Percentiles rank a stretch among this genome's conserved stretches.
Evolutionary conservation across 2,329 filamentous ascomycete genomes (phyloP).

Genomic region (Trichoderma polysporum): DNA sequence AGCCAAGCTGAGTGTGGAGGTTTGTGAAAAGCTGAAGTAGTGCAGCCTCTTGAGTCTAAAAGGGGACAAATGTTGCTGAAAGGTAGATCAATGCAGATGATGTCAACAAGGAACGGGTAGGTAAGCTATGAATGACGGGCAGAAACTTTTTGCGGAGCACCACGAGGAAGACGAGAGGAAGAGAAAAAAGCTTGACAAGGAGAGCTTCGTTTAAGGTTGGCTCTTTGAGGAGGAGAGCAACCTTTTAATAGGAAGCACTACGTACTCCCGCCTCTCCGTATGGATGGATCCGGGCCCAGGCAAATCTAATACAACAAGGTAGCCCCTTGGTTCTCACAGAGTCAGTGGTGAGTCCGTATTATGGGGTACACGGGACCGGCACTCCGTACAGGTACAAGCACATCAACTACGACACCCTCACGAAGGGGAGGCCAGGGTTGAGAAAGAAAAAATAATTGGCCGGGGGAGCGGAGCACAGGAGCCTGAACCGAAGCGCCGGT

Average conservation of each 20-base stretch:
- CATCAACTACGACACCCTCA: not conserved
- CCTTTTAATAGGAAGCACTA: constrained; percentile 9
- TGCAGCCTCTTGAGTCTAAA: not conserved
- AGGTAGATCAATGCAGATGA: not conserved
- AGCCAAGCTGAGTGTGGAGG: not conserved
- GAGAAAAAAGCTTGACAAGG: not conserved
- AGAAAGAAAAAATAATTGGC: not conserved
- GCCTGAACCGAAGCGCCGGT: constrained; percentile 19
- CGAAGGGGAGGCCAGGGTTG: not conserved
- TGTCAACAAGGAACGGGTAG: not conserved
- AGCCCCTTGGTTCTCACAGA: constrained; percentile 9
- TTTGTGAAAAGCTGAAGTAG: not conserved
- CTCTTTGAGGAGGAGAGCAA: constrained; percentile 10
- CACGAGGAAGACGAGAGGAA: not conserved
- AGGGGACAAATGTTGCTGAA: not conserved
- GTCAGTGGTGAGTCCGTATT: constrained; percentile 12
- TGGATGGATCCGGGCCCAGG: constrained; percentile 3
- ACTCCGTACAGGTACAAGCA: constrained; percentile 7
- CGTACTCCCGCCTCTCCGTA: not conserved
- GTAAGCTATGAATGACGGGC: not conserved
- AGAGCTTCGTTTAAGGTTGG: not conserved
- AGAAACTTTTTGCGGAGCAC: not conserved
- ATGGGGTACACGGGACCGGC: constrained; percentile 12
- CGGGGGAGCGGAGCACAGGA: constrained; percentile 13
- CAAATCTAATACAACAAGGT: constrained; percentile 9